Evolutionary conservation across 208 protist genomes (phyloP).

Genomic region (Leishmania braziliensis): DNA sequence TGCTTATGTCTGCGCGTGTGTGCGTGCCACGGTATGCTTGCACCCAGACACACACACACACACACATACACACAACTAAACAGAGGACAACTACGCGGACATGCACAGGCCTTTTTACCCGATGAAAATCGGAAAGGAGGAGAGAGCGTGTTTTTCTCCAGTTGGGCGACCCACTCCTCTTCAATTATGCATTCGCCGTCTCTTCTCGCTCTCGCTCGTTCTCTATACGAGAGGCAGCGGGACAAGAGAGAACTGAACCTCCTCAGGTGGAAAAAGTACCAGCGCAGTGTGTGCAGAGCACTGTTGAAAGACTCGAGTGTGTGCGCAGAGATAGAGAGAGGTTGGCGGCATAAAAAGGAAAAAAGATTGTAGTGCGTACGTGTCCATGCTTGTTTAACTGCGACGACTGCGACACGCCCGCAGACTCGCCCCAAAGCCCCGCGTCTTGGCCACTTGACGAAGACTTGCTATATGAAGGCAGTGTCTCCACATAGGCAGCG

Average conservation of each 20-base stretch:
- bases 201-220: background rate
- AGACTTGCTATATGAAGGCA: background rate
- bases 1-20: background rate
- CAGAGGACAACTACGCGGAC: background rate
- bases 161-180: too few species aligned
- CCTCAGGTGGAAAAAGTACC: too few species aligned
- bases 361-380: background rate
- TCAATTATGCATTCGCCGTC: background rate
- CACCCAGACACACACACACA: background rate
- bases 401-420: background rate
- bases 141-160: background rate
- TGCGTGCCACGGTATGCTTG: background rate
- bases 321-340: background rate
- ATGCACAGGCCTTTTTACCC: background rate
- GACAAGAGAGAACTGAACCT: too few species aligned
- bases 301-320: background rate
- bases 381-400: background rate
- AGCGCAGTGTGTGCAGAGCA: background rate
- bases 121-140: background rate
- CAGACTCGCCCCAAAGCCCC: background rate
- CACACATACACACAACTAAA: background rate
- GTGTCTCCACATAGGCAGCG: background rate
- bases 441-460: background rate
- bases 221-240: background rate
- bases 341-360: too few species aligned